Evolutionary conservation across 75 land plant genomes (phyloP), one percentile per base, ranked within the genome.

Genomic region (Isoetes taiwanensis): DNA sequence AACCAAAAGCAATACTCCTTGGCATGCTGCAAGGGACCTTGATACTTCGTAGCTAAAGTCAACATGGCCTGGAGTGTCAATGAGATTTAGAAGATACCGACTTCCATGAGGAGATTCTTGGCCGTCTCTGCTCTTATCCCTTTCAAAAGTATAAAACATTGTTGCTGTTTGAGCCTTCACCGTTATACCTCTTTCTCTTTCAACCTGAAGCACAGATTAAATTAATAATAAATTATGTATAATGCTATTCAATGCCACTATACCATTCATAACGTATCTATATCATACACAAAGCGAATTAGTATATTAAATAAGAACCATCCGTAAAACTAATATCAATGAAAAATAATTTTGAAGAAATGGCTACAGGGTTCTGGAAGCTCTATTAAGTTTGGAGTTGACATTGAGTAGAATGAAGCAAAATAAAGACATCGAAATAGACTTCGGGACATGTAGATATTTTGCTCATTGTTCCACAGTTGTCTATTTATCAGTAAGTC

Each of bases 101-200:
- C 62, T 12, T n/a, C 55, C 37, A 23, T 33, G 11, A 16, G 50
- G 5, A 2, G 58, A 25, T 32, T 56, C 42, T 6, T 32, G 14
- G 39, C 8, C 59, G 32, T 55, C 71, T n/a, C n/a, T n/a, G 27
- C 30, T 2, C 2, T 52, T 32, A 64, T 29, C 14, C 16, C 63
- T 50, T 21, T 48, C 43, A 16, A 55, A 41, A 37, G 48, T 78
- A 59, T 85, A 61, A 28, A 94, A 89, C 99, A 94, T 94, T 32
- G 99, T 85, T 56, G 96, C 99, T 14, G 99, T 94, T 70, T 94
- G 99, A 32, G 99, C 99, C 63, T 94, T 94, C 9, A 94, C 96
- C 6, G 99, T 94, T 30, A 89, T 94, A 27, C 99, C 96, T 59
- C 96, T 77, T 68, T 89, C 99, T 42, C 97, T 71, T 63, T 91